Evolutionary conservation across 352 stramenopile genomes (phyloP).

Genomic region (Globisporangium barbulae): DNA sequence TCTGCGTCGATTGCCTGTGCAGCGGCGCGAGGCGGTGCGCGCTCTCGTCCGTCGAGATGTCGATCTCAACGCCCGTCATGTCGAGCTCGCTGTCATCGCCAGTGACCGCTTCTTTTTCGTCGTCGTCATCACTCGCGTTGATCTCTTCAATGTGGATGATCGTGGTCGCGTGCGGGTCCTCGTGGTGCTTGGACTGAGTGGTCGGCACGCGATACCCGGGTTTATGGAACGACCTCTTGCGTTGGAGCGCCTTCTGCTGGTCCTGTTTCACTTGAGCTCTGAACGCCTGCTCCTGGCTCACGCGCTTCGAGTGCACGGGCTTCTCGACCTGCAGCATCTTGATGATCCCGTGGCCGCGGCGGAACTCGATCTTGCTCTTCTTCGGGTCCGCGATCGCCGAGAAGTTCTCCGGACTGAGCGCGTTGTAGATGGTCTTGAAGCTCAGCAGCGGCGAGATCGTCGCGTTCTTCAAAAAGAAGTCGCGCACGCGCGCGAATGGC

Average conservation of each 20-base stretch:
- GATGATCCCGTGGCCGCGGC: constrained; percentile 48
- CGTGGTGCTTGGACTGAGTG: background rate
- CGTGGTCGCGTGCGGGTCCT: constrained; percentile 6
- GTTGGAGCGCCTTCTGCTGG: constrained; percentile 12
- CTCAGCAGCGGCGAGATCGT: constrained; percentile 23
- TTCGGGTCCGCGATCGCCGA: constrained; percentile 58
- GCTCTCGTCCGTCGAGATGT: constrained; percentile 13
- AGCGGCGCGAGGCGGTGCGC: constrained; percentile 13
- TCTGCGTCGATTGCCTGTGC: constrained; percentile 6
- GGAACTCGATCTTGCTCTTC: constrained; percentile 82
- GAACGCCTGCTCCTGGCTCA: constrained; percentile 12
- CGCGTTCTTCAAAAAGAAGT: constrained; percentile 57
- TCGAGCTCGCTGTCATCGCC: constrained; percentile 3
- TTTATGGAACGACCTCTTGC: constrained; percentile 7
- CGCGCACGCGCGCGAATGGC: constrained; percentile 54
- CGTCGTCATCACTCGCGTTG: constrained; percentile 7
- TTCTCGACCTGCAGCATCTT: constrained; percentile 69
- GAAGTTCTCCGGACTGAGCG: constrained; percentile 43
- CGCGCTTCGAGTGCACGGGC: constrained; percentile 42
- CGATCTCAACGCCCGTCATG: constrained; percentile 21
- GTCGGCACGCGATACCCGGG: background rate
- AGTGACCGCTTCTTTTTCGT: background rate
- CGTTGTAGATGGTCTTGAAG: constrained; percentile 26
- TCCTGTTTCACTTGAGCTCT: constrained; percentile 9
- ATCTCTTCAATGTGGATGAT: constrained; percentile 13